Evolutionary conservation across 2,329 filamentous ascomycete species (phyloP), one percentile per base, ranked within the genome.

Genomic region (Colletotrichum tofieldiae): DNA sequence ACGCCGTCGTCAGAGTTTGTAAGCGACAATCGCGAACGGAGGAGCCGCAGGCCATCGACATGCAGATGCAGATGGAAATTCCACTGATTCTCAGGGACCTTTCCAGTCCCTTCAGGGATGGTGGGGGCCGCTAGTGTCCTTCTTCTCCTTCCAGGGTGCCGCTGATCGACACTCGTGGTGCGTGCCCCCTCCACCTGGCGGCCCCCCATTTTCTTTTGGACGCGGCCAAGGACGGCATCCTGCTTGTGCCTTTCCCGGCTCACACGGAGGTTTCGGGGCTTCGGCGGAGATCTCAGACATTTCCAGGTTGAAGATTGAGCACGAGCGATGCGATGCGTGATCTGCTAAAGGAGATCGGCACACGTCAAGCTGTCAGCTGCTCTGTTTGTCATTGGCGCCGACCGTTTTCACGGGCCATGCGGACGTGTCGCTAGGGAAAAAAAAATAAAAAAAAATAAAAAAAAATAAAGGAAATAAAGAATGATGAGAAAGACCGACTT

Each of bases 81-180:
- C 29, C 5, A 62, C 35, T 51, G 35, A 62, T 41, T 49, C 47
- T 61, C 49, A 71, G 63, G 64, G 64, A 47, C 62, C 54, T 29
- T 29, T 60, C 32, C 67, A 67, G 52, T 52, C 60, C 64, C 66
- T 52, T 54, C 32, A 23, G 20, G 52, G 32, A n/a, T 20, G 20
- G 52, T 55, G 52, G 52, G 52, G 52, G 52, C 32, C 32, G 20
- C 52, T 55, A 55, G 49, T 23, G 52, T 58, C 64, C 39, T 37
- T 49, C 20, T 43, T 56, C 47, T 45, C 29, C 41, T 55, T 12
- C 7, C 29, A 52, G 49, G 16, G 52, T 70, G 52, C 55, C 59
- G 69, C 65, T 72, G 69, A 72, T 72, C 69, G 69, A 68, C 52
- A 43, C 60, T 59, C 23, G n/a, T 56, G 29, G 9, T 60, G 60